Percentiles rank a stretch among this genome's conserved stretches.
phyloP scores from a whole-genome alignment of 306 rosid genomes.

The cucumber (Cucumis sativus) region Cucumber_9930_V3 NC_026657.2:36484001-36484500 shows the following conservation, averaged over 20 bases:
- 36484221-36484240: not conserved
- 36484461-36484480: not conserved
- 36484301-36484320: not conserved
- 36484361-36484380: not conserved
- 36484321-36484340: not conserved
- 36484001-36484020: not conserved
- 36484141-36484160: conserved; percentile 39
- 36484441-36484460: not conserved
- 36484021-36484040: conserved; percentile 98
- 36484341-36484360: not conserved
- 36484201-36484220: not conserved
- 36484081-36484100: conserved; percentile 97
- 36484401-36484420: not conserved
- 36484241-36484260: not conserved
- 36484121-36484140: conserved; percentile 86
- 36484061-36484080: conserved; percentile 90
- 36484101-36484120: conserved; percentile 94
- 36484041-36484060: conserved; percentile 96
- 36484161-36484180: not conserved
- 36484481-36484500: not conserved
- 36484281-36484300: not conserved
- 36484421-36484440: not conserved
- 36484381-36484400: not conserved
- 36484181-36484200: not conserved
- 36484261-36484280: not conserved